Evolutionary conservation across 768 basidiomycete species (phyloP).

Genomic region (Lentinula guzmanii): DNA sequence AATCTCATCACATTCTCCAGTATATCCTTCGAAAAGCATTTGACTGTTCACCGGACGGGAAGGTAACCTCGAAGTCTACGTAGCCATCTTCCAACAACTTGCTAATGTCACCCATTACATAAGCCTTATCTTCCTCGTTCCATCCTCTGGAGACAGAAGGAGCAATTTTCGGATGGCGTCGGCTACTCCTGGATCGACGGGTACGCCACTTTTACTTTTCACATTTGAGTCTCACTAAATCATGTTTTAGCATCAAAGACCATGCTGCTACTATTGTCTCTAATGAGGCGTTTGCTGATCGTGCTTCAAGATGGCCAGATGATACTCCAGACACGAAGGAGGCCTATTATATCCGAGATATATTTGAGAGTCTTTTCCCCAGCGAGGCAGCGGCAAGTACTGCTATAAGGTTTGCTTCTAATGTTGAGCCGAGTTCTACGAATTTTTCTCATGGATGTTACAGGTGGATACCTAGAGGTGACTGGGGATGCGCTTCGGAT

Average conservation of each 20-base stretch:
- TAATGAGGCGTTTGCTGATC: conserved; percentile 74
- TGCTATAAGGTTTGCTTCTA: conserved; percentile 69
- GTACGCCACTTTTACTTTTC: conserved; percentile 30
- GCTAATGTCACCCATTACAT: conserved; percentile 1
- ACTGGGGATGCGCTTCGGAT: conserved; percentile 95
- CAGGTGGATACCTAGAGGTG: conserved; percentile 90
- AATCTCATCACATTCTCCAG: conserved; percentile 29
- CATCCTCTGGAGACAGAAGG: conserved; percentile 98
- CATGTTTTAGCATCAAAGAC: conserved; percentile 70
- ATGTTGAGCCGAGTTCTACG: conserved; percentile 1
- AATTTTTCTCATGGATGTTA: not conserved
- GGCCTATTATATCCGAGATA: conserved; percentile 87
- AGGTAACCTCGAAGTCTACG: conserved; percentile 29
- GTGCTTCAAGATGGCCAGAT: conserved; percentile 67
- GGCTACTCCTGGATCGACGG: conserved; percentile 99
- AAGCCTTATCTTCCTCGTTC: conserved; percentile 90
- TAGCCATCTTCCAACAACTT: not conserved
- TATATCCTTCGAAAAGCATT: conserved; percentile 97
- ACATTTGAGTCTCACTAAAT: not conserved
- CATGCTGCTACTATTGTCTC: conserved; percentile 71
- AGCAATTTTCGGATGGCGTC: conserved; percentile 98
- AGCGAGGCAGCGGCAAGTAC: conserved; percentile 81
- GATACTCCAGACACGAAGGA: conserved; percentile 95
- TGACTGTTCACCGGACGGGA: conserved; percentile 76
- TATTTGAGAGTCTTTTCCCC: conserved; percentile 91